Percentiles rank a stretch among this genome's conserved stretches.
Conservation (phyloP, 2,329 filamentous ascomycete species). For the Paraphoma sp. region DNA sequence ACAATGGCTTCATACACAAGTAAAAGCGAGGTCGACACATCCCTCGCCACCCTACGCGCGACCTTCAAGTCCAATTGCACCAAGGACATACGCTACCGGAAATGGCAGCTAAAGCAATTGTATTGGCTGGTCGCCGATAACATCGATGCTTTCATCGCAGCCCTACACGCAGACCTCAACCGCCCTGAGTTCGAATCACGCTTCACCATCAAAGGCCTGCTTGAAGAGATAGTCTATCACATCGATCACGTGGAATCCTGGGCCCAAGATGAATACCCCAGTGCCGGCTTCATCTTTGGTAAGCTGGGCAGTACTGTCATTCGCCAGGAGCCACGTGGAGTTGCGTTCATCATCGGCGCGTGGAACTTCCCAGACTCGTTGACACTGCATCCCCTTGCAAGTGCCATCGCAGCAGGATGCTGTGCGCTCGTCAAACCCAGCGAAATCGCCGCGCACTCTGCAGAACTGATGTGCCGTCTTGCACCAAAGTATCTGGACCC, state of each 20-base stretch:
- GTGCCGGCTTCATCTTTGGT: background rate
- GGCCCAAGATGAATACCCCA: background rate
- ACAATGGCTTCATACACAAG: background rate
- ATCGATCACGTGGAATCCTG: background rate
- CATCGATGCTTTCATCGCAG: background rate
- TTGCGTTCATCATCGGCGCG: background rate
- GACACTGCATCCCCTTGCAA: background rate
- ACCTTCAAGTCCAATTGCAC: background rate
- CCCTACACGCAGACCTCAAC: background rate
- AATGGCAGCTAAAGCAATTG: constrained; percentile 4
- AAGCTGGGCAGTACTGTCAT: background rate
- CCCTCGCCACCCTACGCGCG: background rate
- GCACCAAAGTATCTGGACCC: constrained; percentile 52
- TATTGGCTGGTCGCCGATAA: constrained; percentile 3
- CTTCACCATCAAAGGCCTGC: background rate
- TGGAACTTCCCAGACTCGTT: constrained; percentile 2
- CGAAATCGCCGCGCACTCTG: background rate
- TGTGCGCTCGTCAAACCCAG: background rate
- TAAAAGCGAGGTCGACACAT: background rate
- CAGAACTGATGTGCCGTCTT: background rate
- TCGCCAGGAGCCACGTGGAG: constrained; percentile 1
- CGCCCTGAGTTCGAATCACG: constrained; percentile 1
- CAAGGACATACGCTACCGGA: constrained; percentile 3
- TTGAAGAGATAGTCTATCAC: background rate
- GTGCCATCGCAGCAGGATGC: constrained; percentile 1